Evolutionary conservation across 2,329 filamentous ascomycete species (phyloP), one percentile per base, ranked within the genome.

Genomic region (Penicillium sp.): DNA sequence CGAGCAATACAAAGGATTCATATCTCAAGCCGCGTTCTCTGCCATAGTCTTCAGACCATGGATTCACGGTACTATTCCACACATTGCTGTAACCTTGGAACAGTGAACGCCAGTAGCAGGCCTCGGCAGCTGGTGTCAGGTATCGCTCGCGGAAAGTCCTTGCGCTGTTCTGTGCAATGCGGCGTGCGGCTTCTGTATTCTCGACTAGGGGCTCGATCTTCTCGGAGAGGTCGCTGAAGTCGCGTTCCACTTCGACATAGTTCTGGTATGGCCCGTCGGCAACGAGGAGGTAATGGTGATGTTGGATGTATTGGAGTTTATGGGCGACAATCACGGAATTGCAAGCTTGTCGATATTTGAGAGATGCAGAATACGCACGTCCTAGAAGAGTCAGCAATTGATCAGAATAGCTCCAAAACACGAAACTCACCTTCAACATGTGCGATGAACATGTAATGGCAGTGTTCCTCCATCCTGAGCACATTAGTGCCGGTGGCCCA

Each of bases 171-270:
- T 74, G 67, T 24, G 81, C 81, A 47, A 84, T 82, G 24, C 62
- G 65, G 56, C 75, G 65, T 1, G 80, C 79, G 10, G 71, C 65
- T 3, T 70, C 63, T 4, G 71, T 71, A 55, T 81, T 62, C 8
- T 58, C 58, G 24, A 78, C 63, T 5, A 81, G 64, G 4, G 70
- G 67, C 4, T 77, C 57, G 53, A 79, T 73, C 39, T 71, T 76
- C 8, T 69, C 62, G 3, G 68, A 60, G 57, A 85, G 76, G 61
- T 88, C 84, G 61, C 82, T 82, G 69, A 86, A 88, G 67, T 82
- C 78, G 14, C 75, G 70, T 52, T 77, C 69, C 4, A 82, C 79
- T 56, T 78, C 72, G 31, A 82, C 74, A 45, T 74, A 80, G 63
- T 82, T 82, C 62, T 81, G 79, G 10, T 77, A 62, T 3, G 78